phyloP scores from a whole-genome alignment of 345 rosid species.

The Turnera subulata region DNA sequence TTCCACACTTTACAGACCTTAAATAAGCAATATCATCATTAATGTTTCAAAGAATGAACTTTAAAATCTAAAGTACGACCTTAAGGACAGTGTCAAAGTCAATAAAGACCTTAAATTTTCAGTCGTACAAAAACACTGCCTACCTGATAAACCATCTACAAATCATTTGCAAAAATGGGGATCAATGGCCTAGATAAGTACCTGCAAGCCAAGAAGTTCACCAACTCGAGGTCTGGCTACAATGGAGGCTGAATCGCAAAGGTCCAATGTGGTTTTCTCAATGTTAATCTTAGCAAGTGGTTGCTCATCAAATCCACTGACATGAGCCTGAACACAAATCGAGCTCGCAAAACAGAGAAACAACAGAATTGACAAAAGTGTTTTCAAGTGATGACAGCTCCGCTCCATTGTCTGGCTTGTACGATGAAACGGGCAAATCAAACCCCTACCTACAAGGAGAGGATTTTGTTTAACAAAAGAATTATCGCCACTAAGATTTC shows the following conservation, averaged over 20 bases:
- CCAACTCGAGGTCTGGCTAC: conserved; percentile 52
- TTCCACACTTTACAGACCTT: background rate
- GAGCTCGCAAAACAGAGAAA: conserved; percentile 4
- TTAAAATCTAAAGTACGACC: too few species aligned
- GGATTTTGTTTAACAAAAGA: background rate
- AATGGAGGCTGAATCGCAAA: conserved; percentile 37
- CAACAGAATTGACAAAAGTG: background rate
- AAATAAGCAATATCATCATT: background rate
- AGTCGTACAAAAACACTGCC: too few species aligned
- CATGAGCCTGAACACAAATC: conserved; percentile 20
- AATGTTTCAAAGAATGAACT: background rate
- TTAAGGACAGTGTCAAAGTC: too few species aligned
- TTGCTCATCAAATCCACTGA: conserved; percentile 35
- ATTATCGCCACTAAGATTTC: background rate
- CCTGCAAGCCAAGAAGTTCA: conserved; percentile 50
- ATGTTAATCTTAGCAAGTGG: conserved; percentile 63
- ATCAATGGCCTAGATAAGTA: too few species aligned
- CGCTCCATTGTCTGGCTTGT: background rate
- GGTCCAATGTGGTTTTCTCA: conserved; percentile 37
- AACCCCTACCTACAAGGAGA: background rate
- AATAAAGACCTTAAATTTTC: too few species aligned
- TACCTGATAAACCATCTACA: too few species aligned
- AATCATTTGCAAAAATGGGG: too few species aligned
- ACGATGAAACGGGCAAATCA: background rate
- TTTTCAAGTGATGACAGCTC: background rate